Base-by-base conservation (phyloP, 2,329 filamentous ascomycete genomes). In the Diaporthe citrichinensis region DNA sequence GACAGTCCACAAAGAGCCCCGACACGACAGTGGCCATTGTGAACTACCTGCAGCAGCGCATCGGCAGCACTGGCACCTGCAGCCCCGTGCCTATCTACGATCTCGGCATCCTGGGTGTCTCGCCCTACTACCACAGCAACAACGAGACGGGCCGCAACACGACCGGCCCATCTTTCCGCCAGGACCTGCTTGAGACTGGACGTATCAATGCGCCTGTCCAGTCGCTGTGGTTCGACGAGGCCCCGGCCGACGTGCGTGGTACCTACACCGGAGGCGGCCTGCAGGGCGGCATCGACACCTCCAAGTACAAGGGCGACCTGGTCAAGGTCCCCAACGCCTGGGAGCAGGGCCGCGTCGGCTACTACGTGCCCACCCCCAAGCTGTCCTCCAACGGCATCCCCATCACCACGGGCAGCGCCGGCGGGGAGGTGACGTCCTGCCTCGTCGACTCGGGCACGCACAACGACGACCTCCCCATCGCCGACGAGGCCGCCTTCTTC, bases 171-270 rank as follows among this genome's bases (percentile, higher is more conserved):
- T 79, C 79, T 6, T 78, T 84, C 72, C 80, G 83, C 41, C 80
- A 82, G 62, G 79, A 83, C 61, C 80, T 84, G 3, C 80, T 81
- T 17, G 76, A 82, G 39, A 72, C 77, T 8, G 81, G 81, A 1
- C 65, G 73, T 28, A 81, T 83, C 58, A 78, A 76, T 8, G 79
- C 79, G 31, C 77, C 80, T 28, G 81, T 83, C 10, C 79, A 82
- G 78, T 77, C 77, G 7, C 80, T 84, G 79, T 84, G 83, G 82
- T 83, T 84, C 76, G 81, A 84, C 72, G 77, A 80, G 68, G 76
- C 79, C 14, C 78, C 80, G 9, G 74, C 73, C 4, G 77, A 77
- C 44, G 61, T 77, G 23, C 62, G 76, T 20, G 80, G 78, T 41
- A 79, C 80, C 15, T 81, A 79, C 69, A 80, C 78, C 0, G 83